Conservation (phyloP, 768 basidiomycete genomes). For the Termitomyces sp. region DNA sequence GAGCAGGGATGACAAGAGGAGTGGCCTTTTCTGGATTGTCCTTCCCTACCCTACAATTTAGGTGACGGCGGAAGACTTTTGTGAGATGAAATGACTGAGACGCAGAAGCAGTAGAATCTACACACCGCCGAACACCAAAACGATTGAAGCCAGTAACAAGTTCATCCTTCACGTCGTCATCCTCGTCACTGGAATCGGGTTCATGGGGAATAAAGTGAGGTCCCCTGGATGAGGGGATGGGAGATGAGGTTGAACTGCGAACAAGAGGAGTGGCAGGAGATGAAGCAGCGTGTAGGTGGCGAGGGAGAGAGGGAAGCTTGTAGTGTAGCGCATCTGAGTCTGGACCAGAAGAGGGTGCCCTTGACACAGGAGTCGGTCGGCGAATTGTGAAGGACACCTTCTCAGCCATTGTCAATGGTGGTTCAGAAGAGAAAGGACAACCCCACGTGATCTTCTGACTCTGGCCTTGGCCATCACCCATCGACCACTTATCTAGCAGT, state of each 20-base stretch:
- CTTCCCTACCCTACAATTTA: conserved; percentile 35
- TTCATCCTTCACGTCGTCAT: conserved; percentile 62
- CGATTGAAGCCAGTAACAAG: conserved; percentile 68
- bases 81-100: conserved; percentile 70
- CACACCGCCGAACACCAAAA: conserved; percentile 84
- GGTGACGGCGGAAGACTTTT: conserved; percentile 34
- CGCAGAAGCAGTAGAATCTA: conserved; percentile 23
- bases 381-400: conserved; percentile 84
- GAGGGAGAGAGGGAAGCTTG: conserved; percentile 58
- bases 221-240: conserved; percentile 19
- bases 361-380: conserved; percentile 66
- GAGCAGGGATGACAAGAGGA: conserved; percentile 81
- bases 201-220: conserved; percentile 22
- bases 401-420: conserved; percentile 19
- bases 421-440: conserved; percentile 1
- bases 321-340: conserved; percentile 53
- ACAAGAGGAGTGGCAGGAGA: conserved; percentile 41
- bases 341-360: conserved; percentile 55
- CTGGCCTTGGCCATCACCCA: neutral
- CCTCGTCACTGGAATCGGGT: conserved; percentile 57
- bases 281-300: conserved; percentile 43
- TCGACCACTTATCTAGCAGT: neutral
- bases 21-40: conserved; percentile 42
- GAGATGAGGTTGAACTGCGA: conserved; percentile 43
- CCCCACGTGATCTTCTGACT: conserved; percentile 9